These are phyloP conservation scores for Eimeria necatrix DNA, from an alignment of 169 alveolate genomes.

Conservation along the genomic window DNA sequence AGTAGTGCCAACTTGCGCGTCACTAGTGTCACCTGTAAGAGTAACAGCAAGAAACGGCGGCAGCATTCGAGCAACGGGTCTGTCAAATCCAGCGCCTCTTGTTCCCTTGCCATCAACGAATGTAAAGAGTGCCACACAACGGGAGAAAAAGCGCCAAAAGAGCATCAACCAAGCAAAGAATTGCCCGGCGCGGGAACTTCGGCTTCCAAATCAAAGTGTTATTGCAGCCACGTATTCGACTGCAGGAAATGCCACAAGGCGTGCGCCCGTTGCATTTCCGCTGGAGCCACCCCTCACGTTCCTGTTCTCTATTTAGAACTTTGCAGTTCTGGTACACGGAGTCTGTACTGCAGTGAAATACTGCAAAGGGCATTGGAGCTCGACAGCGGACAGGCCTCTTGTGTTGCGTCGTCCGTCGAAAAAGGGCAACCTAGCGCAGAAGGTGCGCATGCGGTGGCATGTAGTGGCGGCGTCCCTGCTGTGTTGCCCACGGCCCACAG, in stretches of 20 bases:
- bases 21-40: neutral
- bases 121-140: neutral
- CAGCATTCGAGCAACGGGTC: neutral
- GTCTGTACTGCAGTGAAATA: conserved; percentile 24
- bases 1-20: neutral
- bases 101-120: neutral
- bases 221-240: neutral
- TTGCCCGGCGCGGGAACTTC: neutral
- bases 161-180: neutral
- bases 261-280: neutral
- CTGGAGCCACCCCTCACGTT: conserved; percentile 16
- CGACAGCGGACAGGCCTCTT: neutral
- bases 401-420: neutral
- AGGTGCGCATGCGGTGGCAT: neutral
- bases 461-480: neutral
- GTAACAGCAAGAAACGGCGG: conserved; percentile 7
- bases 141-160: neutral
- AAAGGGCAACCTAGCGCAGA: neutral
- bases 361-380: conserved; percentile 35
- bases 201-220: neutral
- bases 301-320: conserved; percentile 63
- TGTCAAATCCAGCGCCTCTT: neutral
- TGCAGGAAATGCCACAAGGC: conserved; percentile 34
- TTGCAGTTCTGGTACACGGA: neutral
- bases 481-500: conserved; percentile 10